Conservation (phyloP, 768 basidiomycete genomes). For the Ramaria sp. region DNA sequence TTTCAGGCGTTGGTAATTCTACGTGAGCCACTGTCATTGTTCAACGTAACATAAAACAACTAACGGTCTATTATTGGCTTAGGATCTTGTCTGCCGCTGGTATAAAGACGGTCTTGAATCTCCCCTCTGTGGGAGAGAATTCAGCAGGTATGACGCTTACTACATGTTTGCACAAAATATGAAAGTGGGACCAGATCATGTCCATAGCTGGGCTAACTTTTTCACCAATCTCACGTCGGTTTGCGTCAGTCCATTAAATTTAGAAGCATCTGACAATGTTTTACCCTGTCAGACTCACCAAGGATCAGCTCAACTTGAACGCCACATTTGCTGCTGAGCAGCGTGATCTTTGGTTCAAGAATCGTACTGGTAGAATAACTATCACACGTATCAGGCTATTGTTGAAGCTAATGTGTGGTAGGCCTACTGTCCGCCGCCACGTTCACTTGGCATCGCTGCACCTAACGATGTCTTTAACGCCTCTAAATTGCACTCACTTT, state of each 20-base stretch:
- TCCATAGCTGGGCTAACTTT: constrained; percentile 9
- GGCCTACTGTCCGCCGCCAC: constrained; percentile 9
- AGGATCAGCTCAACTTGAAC: constrained; percentile 1
- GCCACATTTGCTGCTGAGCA: constrained; percentile 8
- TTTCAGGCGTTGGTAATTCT: constrained; percentile 29
- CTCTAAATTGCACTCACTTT: not conserved
- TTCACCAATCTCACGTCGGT: constrained; percentile 8
- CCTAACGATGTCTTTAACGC: constrained; percentile 4
- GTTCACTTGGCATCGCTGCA: constrained; percentile 7
- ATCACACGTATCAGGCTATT: not conserved
- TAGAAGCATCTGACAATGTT: not conserved
- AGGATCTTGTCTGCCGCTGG: too few relatives aligned
- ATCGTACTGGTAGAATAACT: not conserved
- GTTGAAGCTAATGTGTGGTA: not conserved
- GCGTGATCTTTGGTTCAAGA: constrained; percentile 8
- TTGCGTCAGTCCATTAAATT: not conserved
- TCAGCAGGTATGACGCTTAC: too few relatives aligned
- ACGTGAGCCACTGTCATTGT: constrained; percentile 4
- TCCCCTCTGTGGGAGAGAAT: constrained; percentile 9
- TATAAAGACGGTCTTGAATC: too few relatives aligned
- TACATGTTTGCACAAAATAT: too few relatives aligned
- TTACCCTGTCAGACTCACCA: not conserved
- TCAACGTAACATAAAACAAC: constrained; percentile 16
- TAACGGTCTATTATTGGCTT: too few relatives aligned
- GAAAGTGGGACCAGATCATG: constrained; percentile 6